These are phyloP conservation scores for Pestalotiopsis sp. DNA, from an alignment of 2,329 filamentous ascomycete species.

Conservation along the genomic window DNA sequence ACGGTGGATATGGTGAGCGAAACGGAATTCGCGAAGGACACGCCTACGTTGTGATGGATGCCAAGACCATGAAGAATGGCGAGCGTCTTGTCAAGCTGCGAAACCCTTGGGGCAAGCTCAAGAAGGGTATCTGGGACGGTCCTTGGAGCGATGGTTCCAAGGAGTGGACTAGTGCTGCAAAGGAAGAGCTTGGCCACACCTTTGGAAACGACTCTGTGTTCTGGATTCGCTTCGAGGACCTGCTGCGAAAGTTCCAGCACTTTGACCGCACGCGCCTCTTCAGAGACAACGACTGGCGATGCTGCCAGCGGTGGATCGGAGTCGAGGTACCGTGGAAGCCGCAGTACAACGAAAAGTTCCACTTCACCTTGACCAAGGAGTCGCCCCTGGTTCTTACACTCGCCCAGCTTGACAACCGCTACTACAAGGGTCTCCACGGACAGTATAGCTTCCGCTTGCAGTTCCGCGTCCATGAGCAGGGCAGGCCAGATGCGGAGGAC, in stretches of 20 bases:
- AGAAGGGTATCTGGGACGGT: constrained; percentile 63
- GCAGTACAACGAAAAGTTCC: constrained; percentile 64
- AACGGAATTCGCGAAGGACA: constrained; percentile 61
- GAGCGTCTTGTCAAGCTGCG: constrained; percentile 60
- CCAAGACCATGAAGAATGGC: constrained; percentile 53
- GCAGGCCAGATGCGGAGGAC: constrained; percentile 54
- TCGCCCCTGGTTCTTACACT: constrained; percentile 62
- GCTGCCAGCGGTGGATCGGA: constrained; percentile 62
- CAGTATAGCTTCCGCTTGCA: constrained; percentile 56
- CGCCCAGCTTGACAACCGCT: constrained; percentile 64
- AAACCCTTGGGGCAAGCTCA: constrained; percentile 63
- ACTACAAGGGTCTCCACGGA: constrained; percentile 63
- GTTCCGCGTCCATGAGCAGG: constrained; percentile 54
- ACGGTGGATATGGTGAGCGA: constrained; percentile 62
- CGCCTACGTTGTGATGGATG: constrained; percentile 64
- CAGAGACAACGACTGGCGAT: constrained; percentile 58
- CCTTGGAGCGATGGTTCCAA: constrained; percentile 63
- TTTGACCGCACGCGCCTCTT: constrained; percentile 67
- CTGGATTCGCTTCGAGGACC: constrained; percentile 65
- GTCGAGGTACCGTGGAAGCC: constrained; percentile 65
- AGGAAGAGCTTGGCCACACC: constrained; percentile 58
- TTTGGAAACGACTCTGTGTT: constrained; percentile 66
- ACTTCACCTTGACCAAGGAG: constrained; percentile 56
- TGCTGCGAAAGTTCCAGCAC: constrained; percentile 63
- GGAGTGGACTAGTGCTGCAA: constrained; percentile 62